Evolutionary conservation across 441 rosid species (phyloP), one percentile per base, ranked within the genome.

Genomic region (Corymbia citriodora): DNA sequence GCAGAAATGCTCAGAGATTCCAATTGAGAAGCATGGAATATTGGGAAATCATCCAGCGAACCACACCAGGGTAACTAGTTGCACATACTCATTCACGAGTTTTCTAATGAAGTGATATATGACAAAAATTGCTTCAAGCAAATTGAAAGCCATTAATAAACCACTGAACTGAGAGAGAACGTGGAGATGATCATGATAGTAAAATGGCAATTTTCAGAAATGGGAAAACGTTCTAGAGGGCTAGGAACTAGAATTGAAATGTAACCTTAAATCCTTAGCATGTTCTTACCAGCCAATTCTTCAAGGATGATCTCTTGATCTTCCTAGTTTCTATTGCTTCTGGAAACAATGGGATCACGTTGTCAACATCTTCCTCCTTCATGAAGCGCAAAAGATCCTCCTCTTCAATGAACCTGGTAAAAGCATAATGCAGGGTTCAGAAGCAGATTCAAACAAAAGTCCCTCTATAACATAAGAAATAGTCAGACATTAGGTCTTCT

Each of bases 341-440:
- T 91, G 93, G 90, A 48, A 94, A 92, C 82, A 93, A 33, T 1
- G 90, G 92, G 90, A 94, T 88, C 90, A 93, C 88, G 65, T 70
- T 89, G 33, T 94, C 92, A 23, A 92, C 91, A 21, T 93, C 93
- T 82, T 92, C 93, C 88, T 88, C 91, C 48, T 92, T 92, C 93
- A 94, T 89, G 92, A 92, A 94, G 14, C 93, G 92, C 81, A 93
- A 90, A 21, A 94, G 93, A 50, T 94, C 94, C 33, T 92, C 95
- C 90, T 94, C 94, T 55, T 94, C 94, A 25, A 94, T 91, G 87
- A 90, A 90, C 92, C 94, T 94, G 68, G 55, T 21, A 55, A 53
- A n/a, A 65, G 70, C 74, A 88, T 79, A 86, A 33, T 61, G 63
- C 53, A 88, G 50, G 31, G 88, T 31, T 61, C 31, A 91, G 86